phyloP scores from a whole-genome alignment of 2,329 filamentous ascomycete species.

The Penicillium janthinellum region DNA sequence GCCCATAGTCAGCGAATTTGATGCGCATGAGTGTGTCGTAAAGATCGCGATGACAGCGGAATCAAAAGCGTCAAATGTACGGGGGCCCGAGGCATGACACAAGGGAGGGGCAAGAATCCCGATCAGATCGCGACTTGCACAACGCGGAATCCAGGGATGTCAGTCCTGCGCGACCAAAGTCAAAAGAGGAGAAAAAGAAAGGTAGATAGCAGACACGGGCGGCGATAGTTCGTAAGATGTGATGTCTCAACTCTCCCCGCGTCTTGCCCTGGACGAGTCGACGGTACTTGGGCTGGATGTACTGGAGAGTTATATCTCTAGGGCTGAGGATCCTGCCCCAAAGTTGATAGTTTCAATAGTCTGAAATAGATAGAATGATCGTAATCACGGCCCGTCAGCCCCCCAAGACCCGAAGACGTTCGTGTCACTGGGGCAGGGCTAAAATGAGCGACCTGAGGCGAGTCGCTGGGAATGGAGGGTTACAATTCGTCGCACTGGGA shows the following conservation, averaged over 20 bases:
- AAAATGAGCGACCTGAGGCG: constrained; percentile 12
- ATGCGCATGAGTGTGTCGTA: constrained; percentile 12
- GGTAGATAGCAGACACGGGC: not conserved
- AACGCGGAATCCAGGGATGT: constrained; percentile 26
- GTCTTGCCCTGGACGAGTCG: constrained; percentile 14
- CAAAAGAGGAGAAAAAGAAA: constrained; percentile 3
- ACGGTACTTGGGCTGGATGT: constrained; percentile 13
- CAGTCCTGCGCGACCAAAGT: constrained; percentile 5
- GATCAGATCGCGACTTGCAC: constrained; percentile 20
- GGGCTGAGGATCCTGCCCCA: constrained; percentile 2
- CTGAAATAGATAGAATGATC: not conserved
- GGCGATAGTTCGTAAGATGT: constrained; percentile 9
- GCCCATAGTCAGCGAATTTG: not conserved
- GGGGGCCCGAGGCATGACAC: constrained; percentile 22
- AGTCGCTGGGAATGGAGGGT: constrained; percentile 14
- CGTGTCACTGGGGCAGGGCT: constrained; percentile 17
- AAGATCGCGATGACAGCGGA: constrained; percentile 7
- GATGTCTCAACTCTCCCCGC: constrained; percentile 27
- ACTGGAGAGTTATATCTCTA: constrained; percentile 1
- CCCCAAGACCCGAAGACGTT: constrained; percentile 8
- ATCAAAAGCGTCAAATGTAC: constrained; percentile 15
- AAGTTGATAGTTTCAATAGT: not conserved
- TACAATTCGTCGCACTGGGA: constrained; percentile 24
- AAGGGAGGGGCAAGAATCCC: constrained; percentile 24
- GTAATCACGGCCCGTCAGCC: constrained; percentile 16